Evolutionary conservation across 148 eudicot genomes (phyloP).

Genomic region (Agrostemma githago): DNA sequence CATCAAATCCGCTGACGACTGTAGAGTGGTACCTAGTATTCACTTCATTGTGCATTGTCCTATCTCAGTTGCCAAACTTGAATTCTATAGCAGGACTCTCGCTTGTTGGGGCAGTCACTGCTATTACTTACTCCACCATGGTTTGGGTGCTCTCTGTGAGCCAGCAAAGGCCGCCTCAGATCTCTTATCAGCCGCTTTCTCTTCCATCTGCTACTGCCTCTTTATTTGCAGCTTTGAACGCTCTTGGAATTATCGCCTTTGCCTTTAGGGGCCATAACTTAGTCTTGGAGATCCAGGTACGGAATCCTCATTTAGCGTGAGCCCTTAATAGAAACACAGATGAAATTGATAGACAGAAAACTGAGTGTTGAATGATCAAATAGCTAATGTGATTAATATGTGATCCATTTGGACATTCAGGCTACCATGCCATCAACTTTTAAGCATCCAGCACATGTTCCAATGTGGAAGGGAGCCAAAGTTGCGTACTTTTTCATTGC

Average conservation of each 20-base stretch:
- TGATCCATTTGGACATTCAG: constrained; percentile 29
- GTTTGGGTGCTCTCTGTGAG: constrained; percentile 94
- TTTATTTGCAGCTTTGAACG: constrained; percentile 69
- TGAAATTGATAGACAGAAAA: neutral
- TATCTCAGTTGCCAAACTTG: constrained; percentile 92
- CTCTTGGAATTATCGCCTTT: constrained; percentile 92
- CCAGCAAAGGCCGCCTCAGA: constrained; percentile 64
- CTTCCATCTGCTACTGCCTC: constrained; percentile 65
- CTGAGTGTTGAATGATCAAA: neutral
- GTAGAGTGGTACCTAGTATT: constrained; percentile 98
- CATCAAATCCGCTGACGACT: constrained; percentile 92
- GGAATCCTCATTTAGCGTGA: neutral
- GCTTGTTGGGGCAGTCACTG: constrained; percentile 90
- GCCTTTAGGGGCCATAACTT: constrained; percentile 95
- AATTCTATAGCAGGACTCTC: constrained; percentile 98
- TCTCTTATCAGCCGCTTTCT: constrained; percentile 67
- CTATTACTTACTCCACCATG: constrained; percentile 90
- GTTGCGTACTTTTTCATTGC: constrained; percentile 91
- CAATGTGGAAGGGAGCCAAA: constrained; percentile 99
- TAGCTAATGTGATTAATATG: neutral
- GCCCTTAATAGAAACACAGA: too few species aligned
- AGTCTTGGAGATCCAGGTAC: constrained; percentile 93
- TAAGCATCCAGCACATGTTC: constrained; percentile 97
- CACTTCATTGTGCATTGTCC: constrained; percentile 83
- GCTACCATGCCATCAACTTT: constrained; percentile 98